Base-by-base conservation (phyloP, 192 early-diverging fungal species). In the Umbelopsis ramanniana region DNA sequence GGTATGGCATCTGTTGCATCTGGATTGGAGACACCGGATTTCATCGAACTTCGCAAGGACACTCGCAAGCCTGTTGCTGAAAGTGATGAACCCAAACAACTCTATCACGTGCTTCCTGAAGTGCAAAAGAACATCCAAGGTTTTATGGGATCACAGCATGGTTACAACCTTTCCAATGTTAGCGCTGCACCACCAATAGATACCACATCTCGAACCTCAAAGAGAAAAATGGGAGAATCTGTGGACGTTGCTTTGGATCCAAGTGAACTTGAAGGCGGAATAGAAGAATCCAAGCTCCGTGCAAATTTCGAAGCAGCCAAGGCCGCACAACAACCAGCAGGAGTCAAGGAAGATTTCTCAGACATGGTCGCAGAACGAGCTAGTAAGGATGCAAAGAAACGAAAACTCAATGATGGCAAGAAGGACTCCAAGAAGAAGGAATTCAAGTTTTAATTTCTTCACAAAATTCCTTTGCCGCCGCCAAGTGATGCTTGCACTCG, bases 71-170 rank as follows among this genome's bases (percentile, higher is more conserved):
- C 78, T 80, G 47, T 75, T 43, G 72, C 85, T 86, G 79, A 79
- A 0, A 81, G 74, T 12, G 80, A 80, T 43, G 79, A 75, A 7
- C 77, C 87, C 29, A 85, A 83, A 57, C 81, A 85, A 72, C 84
- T 99, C 19, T 98, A 97, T 79, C 92, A 89, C n/a, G 90, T 99
- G n/a, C 71, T 99, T 26, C 93, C 93, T 26, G 88, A 95, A 69
- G 85, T 87, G 43, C 84, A 91, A 48, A 81, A 85, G 12, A 75
- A 80, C 46, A 83, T 92, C 66, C 85, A 87, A 1, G 95, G 92
- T 12, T 94, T 99, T 76, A 97, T 99, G 97, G 97, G 95, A 22
- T 94, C 94, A 40, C 89, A 94, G 74, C 95, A 94, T 74, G 91
- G 91, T 4, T 99, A 99, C 73, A 93, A 96, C 71, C 72, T 98